Evolutionary conservation across 2,329 filamentous ascomycete genomes (phyloP).

Genomic region (Botrytis paeoniae): DNA sequence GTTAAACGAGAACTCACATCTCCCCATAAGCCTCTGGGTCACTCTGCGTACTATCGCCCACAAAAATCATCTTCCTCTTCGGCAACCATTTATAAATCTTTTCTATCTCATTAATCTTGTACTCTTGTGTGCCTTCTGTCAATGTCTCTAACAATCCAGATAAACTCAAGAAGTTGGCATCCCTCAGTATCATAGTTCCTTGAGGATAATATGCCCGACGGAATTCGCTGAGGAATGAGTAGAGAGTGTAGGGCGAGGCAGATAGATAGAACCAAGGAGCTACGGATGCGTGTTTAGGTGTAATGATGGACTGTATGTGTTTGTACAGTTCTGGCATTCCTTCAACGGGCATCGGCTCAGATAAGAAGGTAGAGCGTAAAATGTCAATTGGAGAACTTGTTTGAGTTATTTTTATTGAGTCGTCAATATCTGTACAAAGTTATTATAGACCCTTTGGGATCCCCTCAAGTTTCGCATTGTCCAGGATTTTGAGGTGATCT

Average conservation of each 20-base stretch:
- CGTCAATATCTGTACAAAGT: constrained; percentile 71
- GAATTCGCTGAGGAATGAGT: constrained; percentile 79
- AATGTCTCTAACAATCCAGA: constrained; percentile 75
- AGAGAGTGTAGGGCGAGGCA: constrained; percentile 91
- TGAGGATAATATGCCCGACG: constrained; percentile 66
- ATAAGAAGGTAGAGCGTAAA: constrained; percentile 77
- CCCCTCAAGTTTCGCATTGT: neutral
- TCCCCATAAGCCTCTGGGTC: constrained; percentile 90
- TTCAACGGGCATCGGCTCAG: constrained; percentile 64
- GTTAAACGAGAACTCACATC: constrained; percentile 50
- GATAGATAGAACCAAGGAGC: constrained; percentile 91
- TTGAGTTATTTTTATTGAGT: constrained; percentile 89
- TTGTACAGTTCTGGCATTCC: constrained; percentile 86
- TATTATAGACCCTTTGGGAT: constrained; percentile 16
- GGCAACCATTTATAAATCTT: constrained; percentile 80
- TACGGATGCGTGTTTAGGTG: constrained; percentile 40
- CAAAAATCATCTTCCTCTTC: constrained; percentile 71
- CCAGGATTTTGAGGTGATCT: too few relatives aligned
- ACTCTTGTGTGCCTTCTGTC: constrained; percentile 76
- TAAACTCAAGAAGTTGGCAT: constrained; percentile 82
- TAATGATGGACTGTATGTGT: constrained; percentile 54
- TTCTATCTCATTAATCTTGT: constrained; percentile 77
- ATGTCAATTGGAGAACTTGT: constrained; percentile 80
- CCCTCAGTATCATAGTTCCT: constrained; percentile 80
- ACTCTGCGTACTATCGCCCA: constrained; percentile 88